Conservation (phyloP, 345 rosid species). For the Lepidium didymum region DNA sequence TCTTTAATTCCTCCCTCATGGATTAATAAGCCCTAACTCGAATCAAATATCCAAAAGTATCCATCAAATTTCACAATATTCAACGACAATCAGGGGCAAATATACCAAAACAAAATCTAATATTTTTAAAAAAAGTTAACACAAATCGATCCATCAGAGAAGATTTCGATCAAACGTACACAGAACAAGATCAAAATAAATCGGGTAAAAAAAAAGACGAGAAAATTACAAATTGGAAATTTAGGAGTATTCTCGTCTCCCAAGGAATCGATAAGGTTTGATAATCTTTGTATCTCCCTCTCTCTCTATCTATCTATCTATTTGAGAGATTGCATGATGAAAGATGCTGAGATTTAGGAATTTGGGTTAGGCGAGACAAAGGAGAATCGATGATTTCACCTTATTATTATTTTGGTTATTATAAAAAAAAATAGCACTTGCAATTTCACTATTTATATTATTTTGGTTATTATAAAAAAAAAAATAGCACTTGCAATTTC, state of each 20-base stretch:
- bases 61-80: neutral
- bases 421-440: neutral
- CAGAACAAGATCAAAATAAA: neutral
- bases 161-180: conserved; percentile 1
- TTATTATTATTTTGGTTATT: neutral
- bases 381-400: conserved; percentile 25
- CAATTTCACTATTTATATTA: neutral
- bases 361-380: conserved; percentile 19
- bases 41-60: neutral
- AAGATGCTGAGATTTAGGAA: conserved; percentile 27
- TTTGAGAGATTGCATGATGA: conserved; percentile 29
- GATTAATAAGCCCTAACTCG: neutral
- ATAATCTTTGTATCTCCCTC: neutral
- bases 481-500: conserved; percentile 5
- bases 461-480: neutral
- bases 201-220: conserved; percentile 11
- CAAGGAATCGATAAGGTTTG: conserved; percentile 15
- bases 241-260: neutral
- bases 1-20: neutral
- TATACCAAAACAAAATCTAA: neutral
- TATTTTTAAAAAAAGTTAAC: neutral
- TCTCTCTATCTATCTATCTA: neutral
- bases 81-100: neutral
- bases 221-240: conserved; percentile 35
- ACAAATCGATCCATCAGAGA: conserved; percentile 6